Evolutionary conservation across 306 rosid species (phyloP), one percentile per base, ranked within the genome.

Genomic region (Alnus glutinosa): DNA sequence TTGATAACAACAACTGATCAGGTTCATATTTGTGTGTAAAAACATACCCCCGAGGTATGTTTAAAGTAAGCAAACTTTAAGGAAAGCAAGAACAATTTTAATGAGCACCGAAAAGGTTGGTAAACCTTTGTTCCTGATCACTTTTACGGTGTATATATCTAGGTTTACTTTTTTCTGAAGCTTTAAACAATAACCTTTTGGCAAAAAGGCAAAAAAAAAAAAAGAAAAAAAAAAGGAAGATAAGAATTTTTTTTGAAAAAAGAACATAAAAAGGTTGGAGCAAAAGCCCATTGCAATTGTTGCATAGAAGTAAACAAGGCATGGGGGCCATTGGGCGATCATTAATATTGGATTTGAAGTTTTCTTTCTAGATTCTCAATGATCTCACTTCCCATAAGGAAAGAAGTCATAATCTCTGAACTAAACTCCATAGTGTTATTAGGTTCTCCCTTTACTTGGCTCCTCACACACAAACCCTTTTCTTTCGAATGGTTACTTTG

Each of bases 311-410:
- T 54, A 54, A 54, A 54, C 58, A 54, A 58, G 10, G 66, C 66
- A 58, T 58, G 19, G 66, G 37, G 28, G 34, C 66, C 66, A 3
- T 59, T 23, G 34, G 14, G 10, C 37, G 66, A 59, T 59, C 37
- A 59, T 23, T 59, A 59, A 28, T 2, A 28, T 28, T 5, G 37
- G 66, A 59, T 59, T 59, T 28, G 37, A 59, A 59, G 66, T n/a
- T 59, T 59, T 23, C 66, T 23, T 59, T 59, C 66, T 28, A 19
- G 66, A 59, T 59, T 59, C 66, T 59, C 66, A 59, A 59, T 59
- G 66, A 59, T 59, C 34, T 19, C 34, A 59, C 16, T 59, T 59
- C 2, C 12, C 66, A 23, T 12, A 9, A 9, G 66, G 37, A 59
- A 59, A 59, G 37, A 55, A 55, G 62, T 59, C 52, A 49, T 9